Conservation (phyloP, 2,329 filamentous ascomycete species). For the Exophiala lecanii-corni region DNA sequence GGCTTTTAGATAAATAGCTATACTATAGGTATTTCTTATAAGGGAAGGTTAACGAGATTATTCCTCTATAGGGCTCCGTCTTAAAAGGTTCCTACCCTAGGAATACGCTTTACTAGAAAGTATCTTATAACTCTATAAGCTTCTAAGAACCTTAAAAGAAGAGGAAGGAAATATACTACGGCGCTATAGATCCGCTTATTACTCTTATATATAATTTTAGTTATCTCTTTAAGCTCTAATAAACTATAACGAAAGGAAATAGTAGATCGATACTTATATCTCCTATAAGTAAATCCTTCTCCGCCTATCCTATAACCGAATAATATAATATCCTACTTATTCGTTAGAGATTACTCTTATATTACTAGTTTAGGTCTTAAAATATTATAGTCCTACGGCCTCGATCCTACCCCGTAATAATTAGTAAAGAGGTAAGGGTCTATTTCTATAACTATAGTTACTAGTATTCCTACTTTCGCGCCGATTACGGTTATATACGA, state of each 20-base stretch:
- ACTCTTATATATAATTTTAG: constrained; percentile 18
- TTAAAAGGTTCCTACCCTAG: constrained; percentile 24
- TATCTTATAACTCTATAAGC: constrained; percentile 15
- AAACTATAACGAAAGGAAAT: constrained; percentile 3
- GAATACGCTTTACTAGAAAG: constrained; percentile 23
- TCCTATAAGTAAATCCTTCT: constrained; percentile 20
- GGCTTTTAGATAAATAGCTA: constrained; percentile 18
- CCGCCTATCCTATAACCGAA: constrained; percentile 13
- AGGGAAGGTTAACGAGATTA: constrained; percentile 21
- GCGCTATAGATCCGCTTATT: constrained; percentile 23
- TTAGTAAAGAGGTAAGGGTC: constrained; percentile 24
- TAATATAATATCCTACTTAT: constrained; percentile 18
- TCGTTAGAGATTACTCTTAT: constrained; percentile 9
- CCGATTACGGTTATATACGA: constrained; percentile 20
- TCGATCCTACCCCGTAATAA: constrained; percentile 21
- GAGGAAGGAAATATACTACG: constrained; percentile 11
- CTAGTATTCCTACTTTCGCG: constrained; percentile 22
- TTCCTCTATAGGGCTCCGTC: constrained; percentile 22
- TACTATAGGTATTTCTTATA: constrained; percentile 22
- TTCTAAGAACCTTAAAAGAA: constrained; percentile 1
- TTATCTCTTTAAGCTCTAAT: constrained; percentile 2
- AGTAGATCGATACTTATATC: constrained; percentile 16
- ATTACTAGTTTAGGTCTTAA: constrained; percentile 3
- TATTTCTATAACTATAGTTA: constrained; percentile 19
- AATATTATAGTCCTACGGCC: constrained; percentile 10